phyloP scores from a whole-genome alignment of 306 rosid genomes.

The Oxytropis ochrocephala region DNA sequence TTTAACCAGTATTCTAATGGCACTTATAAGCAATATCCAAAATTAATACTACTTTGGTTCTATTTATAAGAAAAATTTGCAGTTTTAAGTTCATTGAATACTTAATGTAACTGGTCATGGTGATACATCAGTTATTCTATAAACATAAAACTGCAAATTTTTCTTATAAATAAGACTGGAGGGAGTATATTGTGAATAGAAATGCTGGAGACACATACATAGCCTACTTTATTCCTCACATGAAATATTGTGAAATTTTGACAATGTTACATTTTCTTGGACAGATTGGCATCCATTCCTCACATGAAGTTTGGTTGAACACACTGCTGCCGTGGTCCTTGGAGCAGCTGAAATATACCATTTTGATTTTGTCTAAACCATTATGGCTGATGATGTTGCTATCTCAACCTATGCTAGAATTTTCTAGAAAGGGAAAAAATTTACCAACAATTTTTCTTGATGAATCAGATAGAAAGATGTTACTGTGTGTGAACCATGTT shows the following conservation, averaged over 20 bases:
- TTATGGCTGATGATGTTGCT: conserved; percentile 19
- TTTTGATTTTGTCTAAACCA: neutral
- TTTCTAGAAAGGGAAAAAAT: conserved; percentile 16
- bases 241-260: neutral
- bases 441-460: conserved; percentile 24
- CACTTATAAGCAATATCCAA: neutral
- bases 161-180: no score
- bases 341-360: conserved; percentile 24
- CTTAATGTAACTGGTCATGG: no score
- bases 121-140: no score
- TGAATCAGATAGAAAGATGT: conserved; percentile 20
- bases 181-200: neutral
- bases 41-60: neutral
- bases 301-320: conserved; percentile 23
- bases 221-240: neutral
- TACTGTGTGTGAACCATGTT: conserved; percentile 12
- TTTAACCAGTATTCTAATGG: neutral
- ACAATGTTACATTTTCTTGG: conserved; percentile 20
- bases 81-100: no score
- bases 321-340: neutral
- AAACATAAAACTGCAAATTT: no score
- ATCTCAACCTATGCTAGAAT: conserved; percentile 14
- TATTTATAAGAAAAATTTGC: no score
- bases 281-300: conserved; percentile 32
- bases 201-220: neutral